Percentiles rank a stretch among this genome's conserved stretches.
Evolutionary conservation across 2,329 filamentous ascomycete genomes (phyloP).

Genomic region (Colletotrichum orbiculare): DNA sequence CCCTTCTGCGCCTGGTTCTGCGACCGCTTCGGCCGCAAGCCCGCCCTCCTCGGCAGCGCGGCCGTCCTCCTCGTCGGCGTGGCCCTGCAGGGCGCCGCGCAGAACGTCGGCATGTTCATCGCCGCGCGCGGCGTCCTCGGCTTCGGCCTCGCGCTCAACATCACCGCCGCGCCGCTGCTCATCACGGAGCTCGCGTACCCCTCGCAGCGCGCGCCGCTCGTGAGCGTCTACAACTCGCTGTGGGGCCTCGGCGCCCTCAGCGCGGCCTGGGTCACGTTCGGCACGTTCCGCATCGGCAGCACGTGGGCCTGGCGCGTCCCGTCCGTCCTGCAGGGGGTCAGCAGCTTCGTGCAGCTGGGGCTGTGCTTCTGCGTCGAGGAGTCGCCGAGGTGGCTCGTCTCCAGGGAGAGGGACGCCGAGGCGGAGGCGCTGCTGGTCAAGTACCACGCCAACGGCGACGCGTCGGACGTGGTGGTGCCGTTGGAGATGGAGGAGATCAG

Average conservation of each 20-base stretch:
- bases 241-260: conserved; percentile 36
- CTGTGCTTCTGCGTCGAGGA: conserved; percentile 42
- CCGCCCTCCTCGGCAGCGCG: conserved; percentile 38
- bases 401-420: conserved; percentile 45
- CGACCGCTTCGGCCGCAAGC: conserved; percentile 42
- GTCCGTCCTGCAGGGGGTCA: conserved; percentile 23
- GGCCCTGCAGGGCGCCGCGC: conserved; percentile 53
- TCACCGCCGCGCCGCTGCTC: conserved; percentile 37
- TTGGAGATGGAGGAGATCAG: conserved; percentile 36
- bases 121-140: conserved; percentile 53
- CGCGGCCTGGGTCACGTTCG: conserved; percentile 38
- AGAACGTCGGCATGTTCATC: conserved; percentile 58
- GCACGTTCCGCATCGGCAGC: conserved; percentile 29
- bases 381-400: conserved; percentile 48
- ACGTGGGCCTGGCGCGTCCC: conserved; percentile 34
- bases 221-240: conserved; percentile 29
- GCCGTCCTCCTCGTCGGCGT: conserved; percentile 51
- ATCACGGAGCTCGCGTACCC: conserved; percentile 34
- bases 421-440: conserved; percentile 46
- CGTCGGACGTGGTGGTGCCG: conserved; percentile 61
- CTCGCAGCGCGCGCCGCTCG: conserved; percentile 26
- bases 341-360: conserved; percentile 27
- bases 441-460: conserved; percentile 63
- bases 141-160: conserved; percentile 48
- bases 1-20: conserved; percentile 46